Evolutionary conservation across 225 moss, liverwort and hornwort species (phyloP).

Genomic region (Asterella californica): DNA sequence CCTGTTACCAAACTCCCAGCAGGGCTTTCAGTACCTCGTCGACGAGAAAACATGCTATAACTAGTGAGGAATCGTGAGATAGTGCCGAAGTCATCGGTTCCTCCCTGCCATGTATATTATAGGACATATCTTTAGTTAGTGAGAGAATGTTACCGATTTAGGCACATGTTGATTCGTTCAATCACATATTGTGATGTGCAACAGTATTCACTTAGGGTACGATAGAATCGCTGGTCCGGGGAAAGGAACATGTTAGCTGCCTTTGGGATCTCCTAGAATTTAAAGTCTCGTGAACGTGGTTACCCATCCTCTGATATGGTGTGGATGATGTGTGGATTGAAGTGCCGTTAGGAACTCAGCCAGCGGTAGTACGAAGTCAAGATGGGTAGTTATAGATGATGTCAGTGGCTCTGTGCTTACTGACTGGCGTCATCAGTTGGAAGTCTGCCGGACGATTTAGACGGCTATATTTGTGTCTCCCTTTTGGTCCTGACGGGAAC

Average conservation of each 20-base stretch:
- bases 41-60: background rate
- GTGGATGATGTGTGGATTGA: too few relatives aligned
- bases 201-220: background rate
- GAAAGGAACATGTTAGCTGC: background rate
- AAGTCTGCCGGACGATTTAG: too few relatives aligned
- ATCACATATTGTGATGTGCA: conserved; percentile 1
- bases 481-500: too few relatives aligned
- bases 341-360: too few relatives aligned
- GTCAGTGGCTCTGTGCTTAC: too few relatives aligned
- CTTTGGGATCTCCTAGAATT: too few relatives aligned
- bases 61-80: conserved; percentile 26
- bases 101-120: background rate
- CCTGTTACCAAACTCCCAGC: conserved; percentile 13
- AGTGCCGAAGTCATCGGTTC: background rate
- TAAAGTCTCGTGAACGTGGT: too few relatives aligned
- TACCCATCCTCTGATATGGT: too few relatives aligned
- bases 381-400: too few relatives aligned
- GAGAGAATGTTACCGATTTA: background rate
- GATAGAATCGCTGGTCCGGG: background rate
- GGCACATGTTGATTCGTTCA: background rate
- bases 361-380: too few relatives aligned
- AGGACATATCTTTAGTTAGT: background rate
- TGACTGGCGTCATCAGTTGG: too few relatives aligned
- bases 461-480: too few relatives aligned
- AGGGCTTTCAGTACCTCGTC: conserved; percentile 28